phyloP scores from a whole-genome alignment of 768 basidiomycete genomes.

The Lentinus brumalis region DNA sequence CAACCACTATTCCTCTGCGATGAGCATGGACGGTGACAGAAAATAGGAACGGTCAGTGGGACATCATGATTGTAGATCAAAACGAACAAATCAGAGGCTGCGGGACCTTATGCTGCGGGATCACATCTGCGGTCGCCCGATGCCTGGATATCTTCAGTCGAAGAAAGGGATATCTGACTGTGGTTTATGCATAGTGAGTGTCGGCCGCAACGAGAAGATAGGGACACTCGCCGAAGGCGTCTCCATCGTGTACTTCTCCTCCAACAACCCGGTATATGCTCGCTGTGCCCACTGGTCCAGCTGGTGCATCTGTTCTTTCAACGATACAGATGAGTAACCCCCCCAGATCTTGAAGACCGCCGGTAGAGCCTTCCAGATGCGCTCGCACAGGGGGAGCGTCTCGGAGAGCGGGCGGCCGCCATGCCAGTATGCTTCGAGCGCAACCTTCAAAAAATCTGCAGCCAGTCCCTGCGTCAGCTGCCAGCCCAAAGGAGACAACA shows the following conservation, averaged over 20 bases:
- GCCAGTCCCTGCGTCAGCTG: not conserved
- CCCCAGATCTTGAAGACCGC: conserved; percentile 20
- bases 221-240: conserved; percentile 18
- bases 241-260: conserved; percentile 15
- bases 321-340: not conserved
- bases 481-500: not conserved
- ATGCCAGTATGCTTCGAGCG: conserved; percentile 37
- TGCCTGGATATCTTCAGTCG: not conserved
- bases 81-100: not conserved
- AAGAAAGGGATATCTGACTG: conserved; percentile 4
- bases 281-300: conserved; percentile 6
- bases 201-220: not conserved
- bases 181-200: not conserved
- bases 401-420: conserved; percentile 17
- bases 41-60: conserved; percentile 1
- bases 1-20: not conserved
- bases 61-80: conserved; percentile 1
- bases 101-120: not conserved
- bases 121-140: not conserved
- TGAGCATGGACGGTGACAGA: not conserved
- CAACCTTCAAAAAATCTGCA: conserved; percentile 29
- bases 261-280: conserved; percentile 15
- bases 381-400: conserved; percentile 14
- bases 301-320: conserved; percentile 5
- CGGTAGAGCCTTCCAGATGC: conserved; percentile 11